A percentile compares a stretch with the other conserved stretches of the same genome.
Evolutionary conservation across 164 flowering plant genomes (phyloP).

Genomic region (Annona cherimola): DNA sequence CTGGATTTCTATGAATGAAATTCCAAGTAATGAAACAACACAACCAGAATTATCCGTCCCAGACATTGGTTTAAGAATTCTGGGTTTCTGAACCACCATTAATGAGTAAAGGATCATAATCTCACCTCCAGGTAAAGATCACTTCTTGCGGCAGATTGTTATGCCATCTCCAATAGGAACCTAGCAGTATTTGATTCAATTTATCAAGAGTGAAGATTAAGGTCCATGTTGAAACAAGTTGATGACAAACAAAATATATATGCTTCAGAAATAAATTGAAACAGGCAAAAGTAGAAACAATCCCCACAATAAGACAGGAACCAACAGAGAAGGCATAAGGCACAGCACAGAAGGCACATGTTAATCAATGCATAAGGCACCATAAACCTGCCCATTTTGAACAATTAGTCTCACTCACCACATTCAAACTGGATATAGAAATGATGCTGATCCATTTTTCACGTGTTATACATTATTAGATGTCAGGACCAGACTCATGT

Average conservation of each 20-base stretch:
- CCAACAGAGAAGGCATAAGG: not conserved
- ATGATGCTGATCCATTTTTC: not conserved
- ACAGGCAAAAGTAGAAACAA: not conserved
- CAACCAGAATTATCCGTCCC: too few species aligned
- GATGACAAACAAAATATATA: not conserved
- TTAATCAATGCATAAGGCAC: not conserved
- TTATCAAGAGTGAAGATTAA: slow-evolving; percentile 7
- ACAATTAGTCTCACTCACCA: not conserved
- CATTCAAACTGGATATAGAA: not conserved
- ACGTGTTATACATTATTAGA: too few species aligned
- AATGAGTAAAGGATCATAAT: not conserved
- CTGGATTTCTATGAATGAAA: too few species aligned
- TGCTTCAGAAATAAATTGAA: not conserved
- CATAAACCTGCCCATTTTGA: not conserved
- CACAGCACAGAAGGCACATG: not conserved
- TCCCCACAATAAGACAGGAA: too few species aligned
- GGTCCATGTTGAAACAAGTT: not conserved
- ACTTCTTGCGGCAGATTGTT: slow-evolving; percentile 74
- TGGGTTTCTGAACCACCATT: too few species aligned
- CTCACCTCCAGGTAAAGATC: slow-evolving; percentile 16
- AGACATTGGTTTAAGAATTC: too few species aligned
- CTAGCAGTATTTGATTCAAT: slow-evolving; percentile 24
- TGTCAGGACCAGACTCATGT: not conserved
- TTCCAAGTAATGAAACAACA: too few species aligned
- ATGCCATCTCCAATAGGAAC: slow-evolving; percentile 95